These are phyloP conservation scores for Rhododendron vialii DNA, from an alignment of 148 eudicot species.

Conservation along the genomic window DNA sequence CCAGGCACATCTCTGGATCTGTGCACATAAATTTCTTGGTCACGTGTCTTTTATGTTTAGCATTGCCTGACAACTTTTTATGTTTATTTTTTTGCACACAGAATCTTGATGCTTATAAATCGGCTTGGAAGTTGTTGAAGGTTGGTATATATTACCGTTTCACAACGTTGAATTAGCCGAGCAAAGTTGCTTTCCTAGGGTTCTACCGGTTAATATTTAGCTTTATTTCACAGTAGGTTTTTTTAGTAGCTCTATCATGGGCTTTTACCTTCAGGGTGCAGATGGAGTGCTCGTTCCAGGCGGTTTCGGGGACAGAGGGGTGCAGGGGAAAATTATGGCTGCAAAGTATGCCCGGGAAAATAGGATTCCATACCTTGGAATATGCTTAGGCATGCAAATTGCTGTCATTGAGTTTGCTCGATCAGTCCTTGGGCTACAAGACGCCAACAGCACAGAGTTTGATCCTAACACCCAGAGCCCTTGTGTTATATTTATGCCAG, in stretches of 20 bases:
- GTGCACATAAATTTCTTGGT: conserved; percentile 9
- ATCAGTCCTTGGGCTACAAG: conserved; percentile 61
- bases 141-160: conserved; percentile 27
- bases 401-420: conserved; percentile 92
- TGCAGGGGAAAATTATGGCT: conserved; percentile 91
- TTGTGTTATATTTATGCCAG: conserved; percentile 91
- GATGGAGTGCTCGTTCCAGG: conserved; percentile 94
- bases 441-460: conserved; percentile 94
- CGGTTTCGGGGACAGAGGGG: conserved; percentile 98
- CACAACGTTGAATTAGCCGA: not conserved
- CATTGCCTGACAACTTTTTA: conserved; percentile 8
- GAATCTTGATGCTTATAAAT: conserved; percentile 70
- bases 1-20: not conserved
- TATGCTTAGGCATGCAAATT: conserved; percentile 94
- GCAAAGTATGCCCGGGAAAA: conserved; percentile 95
- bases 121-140: conserved; percentile 80
- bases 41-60: not conserved
- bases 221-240: not conserved
- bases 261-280: conserved; percentile 54
- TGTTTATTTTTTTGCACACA: conserved; percentile 28
- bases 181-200: not conserved
- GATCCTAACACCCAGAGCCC: conserved; percentile 58
- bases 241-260: conserved; percentile 2
- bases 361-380: conserved; percentile 75
- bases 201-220: not conserved